Base-by-base conservation (phyloP, 176 grass and related monocot species). In the Phoenix roebelenii region DNA sequence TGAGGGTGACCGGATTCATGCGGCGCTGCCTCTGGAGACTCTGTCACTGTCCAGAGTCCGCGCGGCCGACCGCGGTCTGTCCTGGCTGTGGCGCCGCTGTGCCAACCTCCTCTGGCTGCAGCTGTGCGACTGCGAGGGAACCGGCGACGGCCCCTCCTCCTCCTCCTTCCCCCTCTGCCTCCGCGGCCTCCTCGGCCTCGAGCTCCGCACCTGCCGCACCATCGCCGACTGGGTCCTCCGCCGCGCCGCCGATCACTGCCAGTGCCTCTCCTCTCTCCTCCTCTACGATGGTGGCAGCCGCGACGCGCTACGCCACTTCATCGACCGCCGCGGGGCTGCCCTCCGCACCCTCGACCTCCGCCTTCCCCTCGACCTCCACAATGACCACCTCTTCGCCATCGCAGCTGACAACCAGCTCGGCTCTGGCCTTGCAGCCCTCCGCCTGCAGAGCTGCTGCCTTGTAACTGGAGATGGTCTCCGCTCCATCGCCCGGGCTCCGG, bases 381-480 rank as follows among this genome's bases (percentile, higher is more conserved):
- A 97, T 3, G 92, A 91, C 59, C 92, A 97, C 51, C 85, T 97
- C 22, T 68, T 88, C 61, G 86, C 86, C 0, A 82, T 89, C 12
- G 86, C 81, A 0, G 74, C 65, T 0, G 74, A 60, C 29, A 52
- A 66, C 7, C 9, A 15, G 25, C 54, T 59, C 16, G 32, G 55
- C 39, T 14, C 23, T 28, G 53, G 29, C 24, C 85, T 95, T 1
- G 74, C 83, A 0, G 53, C 79, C 4, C 80, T 97, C 50, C 87
- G 86, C 58, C 72, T 97, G 22, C 92, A 97, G 30, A 97, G 92
- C 55, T 97, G 92, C 1, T 89, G 89, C 26, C 92, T 97, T 0
- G 76, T 96, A 39, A 91, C 92, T 3, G 87, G 92, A 32, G 87
- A 91, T 12, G 87, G 92, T 0, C 86, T 97, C 54, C 84, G 78